A percentile compares a stretch with the other conserved stretches of the same genome.
phyloP scores from a whole-genome alignment of 176 grass and related monocot species.

The Leersia perrieri region DNA sequence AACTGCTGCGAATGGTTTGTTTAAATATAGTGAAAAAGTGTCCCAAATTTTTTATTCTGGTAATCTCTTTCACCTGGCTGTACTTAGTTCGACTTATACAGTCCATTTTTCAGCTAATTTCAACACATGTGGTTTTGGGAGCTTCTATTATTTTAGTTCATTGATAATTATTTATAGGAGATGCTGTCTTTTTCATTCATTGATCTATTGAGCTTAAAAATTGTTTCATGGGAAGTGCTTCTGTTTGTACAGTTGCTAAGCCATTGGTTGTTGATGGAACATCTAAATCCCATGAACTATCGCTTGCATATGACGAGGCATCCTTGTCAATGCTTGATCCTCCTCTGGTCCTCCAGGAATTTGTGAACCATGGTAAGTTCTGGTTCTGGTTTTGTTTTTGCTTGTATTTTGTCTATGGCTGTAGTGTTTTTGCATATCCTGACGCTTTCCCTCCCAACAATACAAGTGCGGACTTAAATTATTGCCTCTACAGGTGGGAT shows the following conservation, averaged over 20 bases:
- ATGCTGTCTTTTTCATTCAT: neutral
- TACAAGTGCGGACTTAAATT: constrained; percentile 27
- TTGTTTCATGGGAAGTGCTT: constrained; percentile 16
- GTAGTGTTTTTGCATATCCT: neutral
- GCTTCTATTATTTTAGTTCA: neutral
- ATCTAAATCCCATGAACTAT: constrained; percentile 64
- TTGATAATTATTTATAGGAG: neutral
- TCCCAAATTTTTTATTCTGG: neutral
- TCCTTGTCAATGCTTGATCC: constrained; percentile 76
- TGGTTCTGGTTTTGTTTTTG: neutral
- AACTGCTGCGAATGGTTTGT: neutral
- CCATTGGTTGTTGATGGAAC: constrained; percentile 78
- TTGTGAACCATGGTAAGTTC: constrained; percentile 68
- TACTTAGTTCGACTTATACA: neutral
- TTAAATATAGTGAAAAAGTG: neutral
- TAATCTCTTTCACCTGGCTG: neutral
- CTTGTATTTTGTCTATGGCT: neutral
- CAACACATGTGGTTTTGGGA: neutral
- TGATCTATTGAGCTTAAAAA: neutral
- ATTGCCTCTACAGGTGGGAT: constrained; percentile 55
- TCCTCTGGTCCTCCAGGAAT: constrained; percentile 79
- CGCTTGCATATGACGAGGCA: constrained; percentile 66
- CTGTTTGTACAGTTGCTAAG: constrained; percentile 62
- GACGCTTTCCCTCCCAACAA: neutral
- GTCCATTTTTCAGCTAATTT: neutral